Conservation (phyloP, 2,329 filamentous ascomycete genomes). For the Cercospora zeina region DNA sequence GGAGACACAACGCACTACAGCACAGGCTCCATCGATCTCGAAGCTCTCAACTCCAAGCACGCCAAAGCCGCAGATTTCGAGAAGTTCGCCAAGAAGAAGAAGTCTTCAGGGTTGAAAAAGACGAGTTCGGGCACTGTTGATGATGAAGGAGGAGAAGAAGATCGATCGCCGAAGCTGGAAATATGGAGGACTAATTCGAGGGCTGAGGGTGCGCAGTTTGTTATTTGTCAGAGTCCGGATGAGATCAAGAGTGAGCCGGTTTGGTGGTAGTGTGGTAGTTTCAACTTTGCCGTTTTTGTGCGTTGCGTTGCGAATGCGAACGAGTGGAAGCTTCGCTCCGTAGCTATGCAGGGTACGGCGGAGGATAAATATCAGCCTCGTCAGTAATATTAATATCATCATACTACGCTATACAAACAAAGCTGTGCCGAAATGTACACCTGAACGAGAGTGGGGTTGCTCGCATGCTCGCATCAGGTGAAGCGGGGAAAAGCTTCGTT, state of each 20-base stretch:
- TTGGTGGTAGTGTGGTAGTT: neutral
- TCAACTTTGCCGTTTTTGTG: neutral
- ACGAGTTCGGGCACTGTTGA: neutral
- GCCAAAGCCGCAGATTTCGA: constrained; percentile 17
- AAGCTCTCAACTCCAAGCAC: constrained; percentile 8
- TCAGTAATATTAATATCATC: neutral
- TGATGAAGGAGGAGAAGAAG: neutral
- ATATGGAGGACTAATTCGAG: constrained; percentile 15
- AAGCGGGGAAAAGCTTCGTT: neutral
- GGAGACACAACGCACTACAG: neutral
- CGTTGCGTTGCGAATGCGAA: neutral
- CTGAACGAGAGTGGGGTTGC: neutral
- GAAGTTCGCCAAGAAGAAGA: constrained; percentile 4
- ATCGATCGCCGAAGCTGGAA: constrained; percentile 2
- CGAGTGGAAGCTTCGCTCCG: too few species aligned
- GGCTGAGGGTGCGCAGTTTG: constrained; percentile 9
- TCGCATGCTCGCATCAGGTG: neutral
- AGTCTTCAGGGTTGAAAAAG: neutral
- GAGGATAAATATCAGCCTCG: neutral
- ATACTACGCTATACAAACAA: neutral
- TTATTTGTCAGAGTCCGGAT: constrained; percentile 10
- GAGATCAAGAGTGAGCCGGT: neutral
- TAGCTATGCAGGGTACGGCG: too few species aligned
- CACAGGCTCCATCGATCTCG: constrained; percentile 17
- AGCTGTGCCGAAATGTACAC: neutral